These are phyloP conservation scores for Volvox africanus DNA, from an alignment of 139 green algal species.

Conservation along the genomic window DNA sequence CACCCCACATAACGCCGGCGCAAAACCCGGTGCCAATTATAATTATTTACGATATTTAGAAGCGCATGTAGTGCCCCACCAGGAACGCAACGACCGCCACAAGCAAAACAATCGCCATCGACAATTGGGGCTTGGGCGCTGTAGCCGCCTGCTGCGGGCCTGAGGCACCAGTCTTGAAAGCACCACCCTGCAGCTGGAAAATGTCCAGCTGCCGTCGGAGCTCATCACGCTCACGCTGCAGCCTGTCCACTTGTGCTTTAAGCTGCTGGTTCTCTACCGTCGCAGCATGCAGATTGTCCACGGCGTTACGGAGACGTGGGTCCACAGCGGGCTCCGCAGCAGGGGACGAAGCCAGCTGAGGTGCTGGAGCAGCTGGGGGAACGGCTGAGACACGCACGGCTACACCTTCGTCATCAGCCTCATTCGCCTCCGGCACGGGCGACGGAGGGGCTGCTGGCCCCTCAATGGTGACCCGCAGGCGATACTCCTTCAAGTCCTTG, in stretches of 20 bases:
- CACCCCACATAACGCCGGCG: not conserved
- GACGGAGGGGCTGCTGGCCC: conserved; percentile 68
- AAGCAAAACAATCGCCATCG: conserved; percentile 47
- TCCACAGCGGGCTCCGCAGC: not conserved
- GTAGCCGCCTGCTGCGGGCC: not conserved
- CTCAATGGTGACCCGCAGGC: conserved; percentile 68
- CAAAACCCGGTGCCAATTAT: not conserved
- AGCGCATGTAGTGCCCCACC: conserved; percentile 53
- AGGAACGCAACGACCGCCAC: conserved; percentile 59
- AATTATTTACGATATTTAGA: not conserved
- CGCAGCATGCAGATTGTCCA: conserved; percentile 24
- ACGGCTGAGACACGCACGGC: not conserved
- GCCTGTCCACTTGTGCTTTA: conserved; percentile 18
- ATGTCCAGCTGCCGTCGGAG: conserved; percentile 52
- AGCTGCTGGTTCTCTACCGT: conserved; percentile 46
- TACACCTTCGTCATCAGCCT: conserved; percentile 39
- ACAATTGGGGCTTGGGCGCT: conserved; percentile 2
- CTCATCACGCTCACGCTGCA: conserved; percentile 53
- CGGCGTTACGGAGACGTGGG: not conserved
- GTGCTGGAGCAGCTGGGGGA: not conserved
- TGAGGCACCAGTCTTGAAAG: not conserved
- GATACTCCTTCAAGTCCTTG: conserved; percentile 57
- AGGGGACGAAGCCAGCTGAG: not conserved
- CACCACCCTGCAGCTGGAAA: conserved; percentile 22
- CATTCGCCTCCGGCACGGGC: conserved; percentile 64